Evolutionary conservation across 257 asterid genomes (phyloP).

Genomic region (Henckelia pumila): DNA sequence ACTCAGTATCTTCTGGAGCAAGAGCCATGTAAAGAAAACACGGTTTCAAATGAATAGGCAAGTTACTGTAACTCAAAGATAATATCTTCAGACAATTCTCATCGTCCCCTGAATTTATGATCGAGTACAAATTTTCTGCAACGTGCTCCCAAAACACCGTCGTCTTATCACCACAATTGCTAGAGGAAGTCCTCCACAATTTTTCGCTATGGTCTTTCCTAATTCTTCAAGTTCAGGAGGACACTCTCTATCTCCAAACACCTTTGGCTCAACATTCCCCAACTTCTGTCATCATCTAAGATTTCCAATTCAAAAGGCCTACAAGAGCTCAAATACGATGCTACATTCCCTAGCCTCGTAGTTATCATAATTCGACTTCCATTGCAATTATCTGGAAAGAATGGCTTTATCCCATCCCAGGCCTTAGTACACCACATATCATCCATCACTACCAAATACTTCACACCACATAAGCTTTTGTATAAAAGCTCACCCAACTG

Average conservation of each 20-base stretch:
- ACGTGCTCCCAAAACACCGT: no score
- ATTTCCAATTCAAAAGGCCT: not conserved
- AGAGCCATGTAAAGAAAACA: slow-evolving; percentile 11
- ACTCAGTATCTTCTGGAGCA: slow-evolving; percentile 12
- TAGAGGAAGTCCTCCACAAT: slow-evolving; percentile 20
- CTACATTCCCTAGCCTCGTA: not conserved
- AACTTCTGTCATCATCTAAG: not conserved
- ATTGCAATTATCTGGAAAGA: slow-evolving; percentile 11
- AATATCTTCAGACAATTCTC: no score
- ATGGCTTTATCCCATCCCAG: slow-evolving; percentile 21
- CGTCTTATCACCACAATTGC: slow-evolving; percentile 13
- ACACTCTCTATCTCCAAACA: not conserved
- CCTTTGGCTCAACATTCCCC: not conserved
- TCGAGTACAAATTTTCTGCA: no score
- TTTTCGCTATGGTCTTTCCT: slow-evolving; percentile 3
- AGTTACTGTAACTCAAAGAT: no score
- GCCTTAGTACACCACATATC: slow-evolving; percentile 21
- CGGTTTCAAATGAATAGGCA: no score
- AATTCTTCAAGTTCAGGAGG: not conserved
- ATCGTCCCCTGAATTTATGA: no score
- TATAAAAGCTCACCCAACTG: slow-evolving; percentile 16
- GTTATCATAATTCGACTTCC: no score
- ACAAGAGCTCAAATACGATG: not conserved
- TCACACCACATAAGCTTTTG: slow-evolving; percentile 17
- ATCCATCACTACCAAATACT: slow-evolving; percentile 28